A percentile compares a stretch with the other conserved stretches of the same genome.
Conservation (phyloP, 208 protist genomes). For the Acanthamoeba triangularis region DNA sequence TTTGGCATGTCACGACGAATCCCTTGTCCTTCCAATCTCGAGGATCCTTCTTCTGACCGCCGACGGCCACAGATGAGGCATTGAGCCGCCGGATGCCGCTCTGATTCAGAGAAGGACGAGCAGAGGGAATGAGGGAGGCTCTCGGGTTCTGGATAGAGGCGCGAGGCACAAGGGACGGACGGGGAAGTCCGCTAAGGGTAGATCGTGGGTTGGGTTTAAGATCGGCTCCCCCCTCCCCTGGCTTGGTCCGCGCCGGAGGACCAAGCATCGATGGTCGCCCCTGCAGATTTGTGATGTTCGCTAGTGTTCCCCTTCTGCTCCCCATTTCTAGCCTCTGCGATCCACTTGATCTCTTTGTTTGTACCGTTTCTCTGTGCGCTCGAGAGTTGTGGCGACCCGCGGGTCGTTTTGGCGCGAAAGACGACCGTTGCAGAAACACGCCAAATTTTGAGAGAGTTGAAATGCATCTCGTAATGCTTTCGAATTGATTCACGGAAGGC, state of each 20-base stretch:
- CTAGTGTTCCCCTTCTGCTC: background rate
- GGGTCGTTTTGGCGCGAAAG: no score
- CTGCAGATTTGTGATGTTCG: background rate
- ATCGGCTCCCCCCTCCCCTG: background rate
- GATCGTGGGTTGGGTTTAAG: background rate
- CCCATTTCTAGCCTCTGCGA: background rate
- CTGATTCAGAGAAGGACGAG: background rate
- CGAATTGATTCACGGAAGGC: no score
- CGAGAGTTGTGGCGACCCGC: no score
- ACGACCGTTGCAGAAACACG: no score
- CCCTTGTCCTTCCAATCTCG: slow-evolving; percentile 33
- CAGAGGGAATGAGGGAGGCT: background rate
- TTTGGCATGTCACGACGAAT: background rate
- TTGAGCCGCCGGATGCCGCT: background rate
- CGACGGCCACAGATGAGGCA: background rate
- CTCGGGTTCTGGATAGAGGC: background rate
- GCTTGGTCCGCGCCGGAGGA: slow-evolving; percentile 5
- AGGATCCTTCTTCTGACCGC: background rate
- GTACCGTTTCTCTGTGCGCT: no score
- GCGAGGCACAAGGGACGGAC: background rate
- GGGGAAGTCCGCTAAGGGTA: background rate
- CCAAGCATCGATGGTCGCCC: background rate
- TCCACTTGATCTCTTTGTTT: no score
- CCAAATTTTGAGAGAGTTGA: no score
- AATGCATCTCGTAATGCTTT: no score